Evolutionary conservation across 108 stramenopile genomes (phyloP).

Genomic region (Cylindrotheca closterium): DNA sequence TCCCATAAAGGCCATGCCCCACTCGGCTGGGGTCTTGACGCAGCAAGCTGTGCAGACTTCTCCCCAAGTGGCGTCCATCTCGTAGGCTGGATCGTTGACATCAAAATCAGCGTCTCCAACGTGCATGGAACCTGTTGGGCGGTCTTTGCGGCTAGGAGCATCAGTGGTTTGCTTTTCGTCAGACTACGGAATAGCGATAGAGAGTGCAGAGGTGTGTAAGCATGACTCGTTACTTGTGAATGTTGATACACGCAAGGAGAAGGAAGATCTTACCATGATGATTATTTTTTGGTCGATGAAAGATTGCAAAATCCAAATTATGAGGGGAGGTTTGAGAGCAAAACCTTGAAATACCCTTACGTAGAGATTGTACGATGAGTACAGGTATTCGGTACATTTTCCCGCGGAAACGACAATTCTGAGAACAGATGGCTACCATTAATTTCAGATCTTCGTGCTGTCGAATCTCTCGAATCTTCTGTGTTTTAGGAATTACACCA

Average conservation of each 20-base stretch:
- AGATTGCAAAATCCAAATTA: not conserved
- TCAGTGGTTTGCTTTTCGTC: not conserved
- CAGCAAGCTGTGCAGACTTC: slow-evolving; percentile 73
- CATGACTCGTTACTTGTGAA: not conserved
- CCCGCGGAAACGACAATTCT: too few relatives aligned
- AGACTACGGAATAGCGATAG: too few relatives aligned
- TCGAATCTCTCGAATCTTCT: too few relatives aligned
- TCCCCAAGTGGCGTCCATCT: slow-evolving; percentile 67
- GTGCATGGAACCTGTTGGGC: slow-evolving; percentile 63
- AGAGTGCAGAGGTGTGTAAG: not conserved
- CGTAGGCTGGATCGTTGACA: slow-evolving; percentile 22
- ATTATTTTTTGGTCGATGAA: not conserved
- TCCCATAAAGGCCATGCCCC: slow-evolving; percentile 55
- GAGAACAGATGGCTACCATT: too few relatives aligned
- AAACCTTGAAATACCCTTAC: not conserved
- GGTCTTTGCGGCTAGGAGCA: slow-evolving; percentile 58
- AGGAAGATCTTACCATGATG: not conserved
- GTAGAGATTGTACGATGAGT: too few relatives aligned
- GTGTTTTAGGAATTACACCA: too few relatives aligned
- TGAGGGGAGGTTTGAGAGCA: too few relatives aligned
- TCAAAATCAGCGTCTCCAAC: slow-evolving; percentile 63
- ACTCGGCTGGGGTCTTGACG: slow-evolving; percentile 53
- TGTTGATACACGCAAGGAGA: not conserved
- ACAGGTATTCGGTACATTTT: too few relatives aligned
- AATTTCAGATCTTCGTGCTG: too few relatives aligned